Evolutionary conservation across 345 rosid species (phyloP).

Genomic region (Gossypioides kirkii): DNA sequence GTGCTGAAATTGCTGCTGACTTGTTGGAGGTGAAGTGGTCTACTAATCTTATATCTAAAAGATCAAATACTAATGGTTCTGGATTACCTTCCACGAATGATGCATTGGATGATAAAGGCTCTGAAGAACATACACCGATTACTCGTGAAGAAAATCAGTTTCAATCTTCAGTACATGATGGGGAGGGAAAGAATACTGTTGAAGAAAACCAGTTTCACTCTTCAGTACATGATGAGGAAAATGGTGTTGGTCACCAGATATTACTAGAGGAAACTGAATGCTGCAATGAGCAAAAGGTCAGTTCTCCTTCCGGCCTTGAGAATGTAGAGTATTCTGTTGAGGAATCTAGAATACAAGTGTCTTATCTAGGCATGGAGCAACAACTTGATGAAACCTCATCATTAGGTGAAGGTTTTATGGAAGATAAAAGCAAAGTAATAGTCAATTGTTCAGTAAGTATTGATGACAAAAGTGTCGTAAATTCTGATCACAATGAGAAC

Average conservation of each 20-base stretch:
- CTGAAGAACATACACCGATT: constrained; percentile 13
- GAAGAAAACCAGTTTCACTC: constrained; percentile 14
- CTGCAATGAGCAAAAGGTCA: constrained; percentile 13
- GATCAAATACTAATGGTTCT: constrained; percentile 22
- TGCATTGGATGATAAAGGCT: constrained; percentile 13
- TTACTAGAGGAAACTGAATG: constrained; percentile 24
- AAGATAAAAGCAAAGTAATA: constrained; percentile 19
- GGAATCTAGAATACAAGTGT: constrained; percentile 20
- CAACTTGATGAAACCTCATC: constrained; percentile 24
- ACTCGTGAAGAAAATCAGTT: not conserved
- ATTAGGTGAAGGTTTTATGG: constrained; percentile 23
- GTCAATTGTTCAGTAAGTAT: constrained; percentile 18
- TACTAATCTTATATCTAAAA: constrained; percentile 52
- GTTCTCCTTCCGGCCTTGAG: constrained; percentile 18
- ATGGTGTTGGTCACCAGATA: constrained; percentile 1
- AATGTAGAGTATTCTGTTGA: constrained; percentile 19
- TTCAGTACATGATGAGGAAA: constrained; percentile 17
- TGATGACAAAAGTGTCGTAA: constrained; percentile 15
- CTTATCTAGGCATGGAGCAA: constrained; percentile 17
- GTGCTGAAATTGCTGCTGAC: constrained; percentile 86
- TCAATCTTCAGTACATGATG: not conserved
- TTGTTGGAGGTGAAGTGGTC: constrained; percentile 89
- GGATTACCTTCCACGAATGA: constrained; percentile 16
- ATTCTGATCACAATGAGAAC: constrained; percentile 15
- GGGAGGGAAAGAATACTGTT: not conserved